phyloP scores from a whole-genome alignment of 1,284 basidiomycete species.

The Cystobasidium slooffiae region DNA sequence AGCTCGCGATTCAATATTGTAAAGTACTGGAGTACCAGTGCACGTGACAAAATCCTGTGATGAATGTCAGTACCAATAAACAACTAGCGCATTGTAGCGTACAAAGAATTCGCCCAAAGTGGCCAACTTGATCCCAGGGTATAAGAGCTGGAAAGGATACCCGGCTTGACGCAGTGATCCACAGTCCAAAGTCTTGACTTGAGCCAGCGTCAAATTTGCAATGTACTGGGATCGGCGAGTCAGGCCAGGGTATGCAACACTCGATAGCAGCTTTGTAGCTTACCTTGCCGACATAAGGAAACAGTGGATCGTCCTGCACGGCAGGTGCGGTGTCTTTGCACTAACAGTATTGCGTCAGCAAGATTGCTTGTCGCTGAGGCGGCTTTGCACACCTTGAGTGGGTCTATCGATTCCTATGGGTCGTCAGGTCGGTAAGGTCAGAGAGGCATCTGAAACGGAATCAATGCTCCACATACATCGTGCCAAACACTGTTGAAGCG shows the following conservation, averaged over 20 bases:
- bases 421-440: background rate
- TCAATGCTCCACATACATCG: conserved; percentile 66
- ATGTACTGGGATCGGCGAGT: conserved; percentile 58
- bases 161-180: conserved; percentile 68
- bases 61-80: too few species aligned
- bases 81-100: background rate
- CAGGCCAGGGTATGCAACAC: background rate
- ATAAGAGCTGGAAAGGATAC: conserved; percentile 65
- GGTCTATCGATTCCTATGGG: conserved; percentile 32
- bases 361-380: background rate
- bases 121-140: conserved; percentile 70
- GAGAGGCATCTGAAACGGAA: conserved; percentile 63
- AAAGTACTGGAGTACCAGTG: conserved; percentile 65
- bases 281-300: conserved; percentile 66
- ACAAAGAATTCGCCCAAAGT: conserved; percentile 74
- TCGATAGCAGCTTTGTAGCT: background rate
- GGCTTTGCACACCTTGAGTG: conserved; percentile 7
- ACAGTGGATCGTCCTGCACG: conserved; percentile 24
- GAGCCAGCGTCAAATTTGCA: conserved; percentile 72
- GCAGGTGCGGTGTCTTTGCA: conserved; percentile 45
- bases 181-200: conserved; percentile 42
- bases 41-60: conserved; percentile 66
- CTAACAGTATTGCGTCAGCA: background rate
- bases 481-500: conserved; percentile 66
- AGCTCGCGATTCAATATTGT: conserved; percentile 68